These are phyloP conservation scores for Ascochyta viciae-villosae DNA, from an alignment of 2,329 filamentous ascomycete genomes.

Conservation along the genomic window DNA sequence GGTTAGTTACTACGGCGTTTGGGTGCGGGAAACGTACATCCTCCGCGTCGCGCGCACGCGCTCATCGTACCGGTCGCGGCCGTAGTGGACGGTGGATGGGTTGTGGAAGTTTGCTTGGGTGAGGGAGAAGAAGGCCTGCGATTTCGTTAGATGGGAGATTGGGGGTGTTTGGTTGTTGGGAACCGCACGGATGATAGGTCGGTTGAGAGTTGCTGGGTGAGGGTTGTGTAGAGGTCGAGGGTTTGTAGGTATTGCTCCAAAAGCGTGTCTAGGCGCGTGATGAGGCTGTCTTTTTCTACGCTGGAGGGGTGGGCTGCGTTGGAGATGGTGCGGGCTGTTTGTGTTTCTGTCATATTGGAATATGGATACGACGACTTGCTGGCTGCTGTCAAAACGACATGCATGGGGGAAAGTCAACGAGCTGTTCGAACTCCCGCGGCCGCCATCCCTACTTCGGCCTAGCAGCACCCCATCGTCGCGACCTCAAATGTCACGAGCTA, in stretches of 20 bases:
- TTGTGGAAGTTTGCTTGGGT: conserved; percentile 79
- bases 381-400: no score
- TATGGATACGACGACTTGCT: no score
- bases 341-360: not conserved
- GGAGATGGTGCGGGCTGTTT: no score
- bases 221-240: conserved; percentile 70
- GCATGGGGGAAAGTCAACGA: not conserved
- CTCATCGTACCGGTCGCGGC: conserved; percentile 74
- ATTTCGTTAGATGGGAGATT: not conserved
- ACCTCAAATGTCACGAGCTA: not conserved
- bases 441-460: conserved; percentile 24
- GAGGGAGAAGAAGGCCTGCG: conserved; percentile 59
- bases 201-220: conserved; percentile 62
- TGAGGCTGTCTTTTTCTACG: conserved; percentile 34
- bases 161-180: not conserved
- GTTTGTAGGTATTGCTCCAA: conserved; percentile 70
- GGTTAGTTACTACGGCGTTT: no score
- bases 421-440: conserved; percentile 18
- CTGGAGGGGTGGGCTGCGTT: no score
- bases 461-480: not conserved
- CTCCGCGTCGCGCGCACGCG: conserved; percentile 70
- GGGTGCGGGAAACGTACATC: conserved; percentile 46
- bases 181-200: conserved; percentile 62
- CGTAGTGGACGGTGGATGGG: conserved; percentile 69
- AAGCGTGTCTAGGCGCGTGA: conserved; percentile 65